These are phyloP conservation scores for Pleurotus platypus DNA, from an alignment of 768 basidiomycete species.

Conservation along the genomic window DNA sequence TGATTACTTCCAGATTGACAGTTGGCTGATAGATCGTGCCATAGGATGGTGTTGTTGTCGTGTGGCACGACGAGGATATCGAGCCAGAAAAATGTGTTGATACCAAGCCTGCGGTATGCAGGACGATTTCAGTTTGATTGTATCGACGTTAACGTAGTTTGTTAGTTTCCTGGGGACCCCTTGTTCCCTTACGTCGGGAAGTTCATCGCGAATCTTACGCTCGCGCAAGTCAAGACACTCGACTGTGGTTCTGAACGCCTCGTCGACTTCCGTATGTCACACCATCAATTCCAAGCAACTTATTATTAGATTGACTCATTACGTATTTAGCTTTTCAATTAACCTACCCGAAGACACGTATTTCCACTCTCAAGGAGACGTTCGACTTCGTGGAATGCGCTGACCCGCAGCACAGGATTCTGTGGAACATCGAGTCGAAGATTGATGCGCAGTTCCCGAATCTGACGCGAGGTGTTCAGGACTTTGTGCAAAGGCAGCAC, in stretches of 20 bases:
- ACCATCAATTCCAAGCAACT: neutral
- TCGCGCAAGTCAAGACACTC: conserved; percentile 75
- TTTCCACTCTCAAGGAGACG: conserved; percentile 70
- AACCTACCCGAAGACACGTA: conserved; percentile 62
- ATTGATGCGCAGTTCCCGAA: conserved; percentile 53
- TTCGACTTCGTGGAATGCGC: conserved; percentile 76
- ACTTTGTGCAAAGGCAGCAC: conserved; percentile 63
- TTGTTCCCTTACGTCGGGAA: conserved; percentile 76
- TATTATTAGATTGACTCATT: neutral
- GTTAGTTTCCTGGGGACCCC: conserved; percentile 53
- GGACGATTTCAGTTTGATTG: neutral
- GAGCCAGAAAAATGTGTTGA: conserved; percentile 62
- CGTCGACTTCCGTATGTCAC: conserved; percentile 48
- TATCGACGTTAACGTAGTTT: conserved; percentile 4
- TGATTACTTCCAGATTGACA: neutral
- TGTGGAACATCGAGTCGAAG: conserved; percentile 81
- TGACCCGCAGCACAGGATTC: conserved; percentile 57
- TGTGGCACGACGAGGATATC: conserved; percentile 80
- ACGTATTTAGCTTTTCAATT: conserved; percentile 50
- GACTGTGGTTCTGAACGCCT: conserved; percentile 76
- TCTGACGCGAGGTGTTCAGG: conserved; percentile 50
- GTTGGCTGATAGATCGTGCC: neutral
- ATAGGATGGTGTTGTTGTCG: conserved; percentile 72
- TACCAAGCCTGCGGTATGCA: conserved; percentile 56
- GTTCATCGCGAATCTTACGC: conserved; percentile 67